Evolutionary conservation across 257 asterid genomes (phyloP), one percentile per base, ranked within the genome.

Genomic region (Henckelia pumila): DNA sequence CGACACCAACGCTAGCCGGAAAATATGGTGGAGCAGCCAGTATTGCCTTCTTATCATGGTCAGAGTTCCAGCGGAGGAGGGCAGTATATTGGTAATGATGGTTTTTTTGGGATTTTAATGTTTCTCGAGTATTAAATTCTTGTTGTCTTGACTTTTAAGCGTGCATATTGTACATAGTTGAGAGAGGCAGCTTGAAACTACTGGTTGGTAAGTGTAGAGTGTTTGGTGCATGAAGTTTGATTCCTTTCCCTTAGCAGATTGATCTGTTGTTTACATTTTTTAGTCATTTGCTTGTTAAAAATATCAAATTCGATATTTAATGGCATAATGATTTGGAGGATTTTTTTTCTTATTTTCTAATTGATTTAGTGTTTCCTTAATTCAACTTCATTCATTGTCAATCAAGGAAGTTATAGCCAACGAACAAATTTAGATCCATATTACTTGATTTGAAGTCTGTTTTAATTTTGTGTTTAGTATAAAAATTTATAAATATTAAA

Each of bases 171-270:
- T 47, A 47, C 21, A 66, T 75, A 23, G 2, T 49, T 58, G 68
- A n/a, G 75, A 69, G 56, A 59, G 59, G 69, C 70, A 71, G 23
- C 59, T 59, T 73, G 84, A 75, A 85, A 83, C 92, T 68, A 77
- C 89, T 77, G 86, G 95, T 86, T 84, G 95, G 95, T 85, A 64
- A 60, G 20, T n/a, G 47, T 37, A 37, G 14, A n/a, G 53, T 69
- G 72, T 68, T 75, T 73, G 83, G 79, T 64, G 72, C 53, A 47
- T 47, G 53, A 14, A 47, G 19, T 5, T 47, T 47, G 21, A 47
- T 47, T 5, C 35, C 35, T 30, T 30, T 28, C 5, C 50, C 16
- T 35, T 37, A 1, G 7, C 14, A 44, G 7, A 13, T 44, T 3
- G 7, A 14, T 44, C 1, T 44, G 4, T 44, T 14, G n/a, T 13